phyloP scores from a whole-genome alignment of 495 filamentous ascomycete species.

The Friedmanniomyces endolithicus region DNA sequence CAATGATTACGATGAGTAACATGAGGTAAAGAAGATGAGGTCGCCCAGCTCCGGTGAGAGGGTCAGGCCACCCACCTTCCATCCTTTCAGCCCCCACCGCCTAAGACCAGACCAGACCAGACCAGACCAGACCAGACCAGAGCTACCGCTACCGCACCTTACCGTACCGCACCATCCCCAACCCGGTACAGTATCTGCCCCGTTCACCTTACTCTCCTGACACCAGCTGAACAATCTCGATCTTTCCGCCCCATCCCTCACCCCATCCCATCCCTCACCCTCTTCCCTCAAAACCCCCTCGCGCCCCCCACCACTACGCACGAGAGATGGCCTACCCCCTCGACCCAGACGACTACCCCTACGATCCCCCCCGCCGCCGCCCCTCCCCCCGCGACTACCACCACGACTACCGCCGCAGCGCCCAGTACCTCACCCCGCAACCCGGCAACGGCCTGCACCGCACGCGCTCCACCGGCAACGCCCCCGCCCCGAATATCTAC shows the following conservation, averaged over 20 bases:
- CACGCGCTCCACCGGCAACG: constrained; percentile 27
- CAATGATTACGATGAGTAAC: too few species aligned
- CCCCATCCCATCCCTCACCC: not conserved
- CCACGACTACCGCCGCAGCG: constrained; percentile 2
- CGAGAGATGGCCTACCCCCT: constrained; percentile 2
- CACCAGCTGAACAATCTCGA: too few species aligned
- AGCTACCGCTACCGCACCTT: too few species aligned
- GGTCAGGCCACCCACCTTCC: not conserved
- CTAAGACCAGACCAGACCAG: too few species aligned
- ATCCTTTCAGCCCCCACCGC: too few species aligned
- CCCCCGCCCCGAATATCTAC: constrained; percentile 22
- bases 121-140: too few species aligned
- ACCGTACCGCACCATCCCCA: not conserved
- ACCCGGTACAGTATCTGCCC: not conserved
- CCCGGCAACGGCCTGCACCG: constrained; percentile 23
- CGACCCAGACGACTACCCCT: constrained; percentile 16
- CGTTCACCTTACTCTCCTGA: not conserved
- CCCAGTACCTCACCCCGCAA: constrained; percentile 6
- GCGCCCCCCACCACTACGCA: too few species aligned
- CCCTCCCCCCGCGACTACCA: constrained; percentile 3
- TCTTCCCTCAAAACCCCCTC: not conserved
- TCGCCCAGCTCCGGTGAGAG: too few species aligned
- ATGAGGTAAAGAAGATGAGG: too few species aligned
- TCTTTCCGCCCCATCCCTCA: not conserved
- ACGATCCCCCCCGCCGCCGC: constrained; percentile 6